Evolutionary conservation across 164 flowering plant genomes (phyloP).

Genomic region (Macadamia integrifolia): DNA sequence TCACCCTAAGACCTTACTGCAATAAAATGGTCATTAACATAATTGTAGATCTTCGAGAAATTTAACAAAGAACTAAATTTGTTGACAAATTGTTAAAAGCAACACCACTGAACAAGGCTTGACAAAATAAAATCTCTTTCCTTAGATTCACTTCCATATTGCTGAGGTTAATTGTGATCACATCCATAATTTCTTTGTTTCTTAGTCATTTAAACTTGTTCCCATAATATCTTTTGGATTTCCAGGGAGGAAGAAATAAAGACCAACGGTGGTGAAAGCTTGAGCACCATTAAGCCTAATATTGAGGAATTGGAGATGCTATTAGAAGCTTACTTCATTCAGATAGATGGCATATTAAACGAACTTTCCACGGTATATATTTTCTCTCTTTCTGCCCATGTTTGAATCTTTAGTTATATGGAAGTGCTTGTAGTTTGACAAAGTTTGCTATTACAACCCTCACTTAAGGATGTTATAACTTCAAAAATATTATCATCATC

Average conservation of each 20-base stretch:
- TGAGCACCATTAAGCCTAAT: slow-evolving; percentile 29
- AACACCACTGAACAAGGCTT: no score
- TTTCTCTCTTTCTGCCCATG: background rate
- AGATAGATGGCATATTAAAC: slow-evolving; percentile 42
- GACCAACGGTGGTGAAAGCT: slow-evolving; percentile 18
- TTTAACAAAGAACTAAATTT: no score
- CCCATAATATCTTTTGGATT: background rate
- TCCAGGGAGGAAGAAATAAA: slow-evolving; percentile 25
- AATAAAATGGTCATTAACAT: no score
- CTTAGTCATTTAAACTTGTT: background rate
- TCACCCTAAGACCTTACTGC: no score
- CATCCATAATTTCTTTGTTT: background rate
- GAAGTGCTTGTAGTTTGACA: no score
- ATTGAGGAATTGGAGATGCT: slow-evolving; percentile 49
- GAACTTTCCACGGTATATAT: slow-evolving; percentile 38
- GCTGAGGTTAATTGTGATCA: background rate
- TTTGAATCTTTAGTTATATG: no score
- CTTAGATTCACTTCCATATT: background rate
- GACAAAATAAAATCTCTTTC: no score
- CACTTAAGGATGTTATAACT: no score
- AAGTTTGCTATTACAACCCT: no score
- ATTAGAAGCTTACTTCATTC: slow-evolving; percentile 50
- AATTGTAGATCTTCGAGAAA: no score
- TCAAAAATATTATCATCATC: no score
- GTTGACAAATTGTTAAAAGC: no score